Conservation (phyloP, 1,284 basidiomycete species). For the Sanghuangporus weigelae region DNA sequence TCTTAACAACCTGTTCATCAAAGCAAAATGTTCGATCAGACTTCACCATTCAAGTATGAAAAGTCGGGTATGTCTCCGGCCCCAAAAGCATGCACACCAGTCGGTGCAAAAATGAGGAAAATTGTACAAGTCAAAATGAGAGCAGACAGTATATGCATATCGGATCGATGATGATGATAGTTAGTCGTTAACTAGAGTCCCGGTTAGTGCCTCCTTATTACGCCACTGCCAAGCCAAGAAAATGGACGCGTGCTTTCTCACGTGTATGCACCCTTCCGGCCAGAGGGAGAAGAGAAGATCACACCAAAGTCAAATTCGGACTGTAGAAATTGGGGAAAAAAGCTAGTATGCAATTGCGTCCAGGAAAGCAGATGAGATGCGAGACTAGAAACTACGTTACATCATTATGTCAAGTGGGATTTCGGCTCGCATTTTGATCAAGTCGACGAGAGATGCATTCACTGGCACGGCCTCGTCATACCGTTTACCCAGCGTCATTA, state of each 20-base stretch:
- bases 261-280: background rate
- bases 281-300: background rate
- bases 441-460: slow-evolving; percentile 55
- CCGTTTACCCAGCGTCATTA: slow-evolving; percentile 59
- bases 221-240: background rate
- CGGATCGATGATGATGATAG: background rate
- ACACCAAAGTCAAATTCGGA: background rate
- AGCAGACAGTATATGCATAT: slow-evolving; percentile 25
- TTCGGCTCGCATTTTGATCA: slow-evolving; percentile 48
- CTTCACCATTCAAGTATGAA: slow-evolving; percentile 24
- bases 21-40: background rate
- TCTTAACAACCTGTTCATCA: background rate
- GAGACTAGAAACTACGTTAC: slow-evolving; percentile 9
- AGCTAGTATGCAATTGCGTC: background rate
- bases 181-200: background rate
- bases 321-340: background rate
- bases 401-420: slow-evolving; percentile 32
- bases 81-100: slow-evolving; percentile 47
- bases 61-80: slow-evolving; percentile 61
- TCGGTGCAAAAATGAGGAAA: slow-evolving; percentile 42
- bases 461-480: slow-evolving; percentile 60
- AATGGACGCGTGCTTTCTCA: background rate
- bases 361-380: background rate
- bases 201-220: background rate
- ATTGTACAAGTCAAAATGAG: slow-evolving; percentile 39